Conservation (phyloP, 1,284 basidiomycete genomes). For the Phylloboletellus chloephorus region DNA sequence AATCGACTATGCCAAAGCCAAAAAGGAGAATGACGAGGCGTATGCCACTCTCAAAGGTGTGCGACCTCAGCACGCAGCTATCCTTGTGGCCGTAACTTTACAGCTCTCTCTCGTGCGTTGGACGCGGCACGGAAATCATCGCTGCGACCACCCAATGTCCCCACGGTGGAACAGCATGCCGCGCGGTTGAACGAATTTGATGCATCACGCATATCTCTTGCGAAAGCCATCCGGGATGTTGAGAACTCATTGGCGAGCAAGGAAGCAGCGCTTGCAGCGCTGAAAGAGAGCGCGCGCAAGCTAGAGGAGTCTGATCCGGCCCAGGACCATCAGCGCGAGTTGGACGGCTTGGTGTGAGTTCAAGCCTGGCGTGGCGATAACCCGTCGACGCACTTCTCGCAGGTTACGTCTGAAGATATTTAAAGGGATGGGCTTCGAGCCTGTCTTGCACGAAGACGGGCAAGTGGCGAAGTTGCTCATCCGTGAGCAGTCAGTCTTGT, state of each 20-base stretch:
- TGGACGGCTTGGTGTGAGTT: conserved; percentile 66
- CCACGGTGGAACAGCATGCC: conserved; percentile 59
- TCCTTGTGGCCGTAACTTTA: neutral
- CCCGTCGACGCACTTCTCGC: conserved; percentile 8
- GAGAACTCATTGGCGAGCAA: conserved; percentile 60
- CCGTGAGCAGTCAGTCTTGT: conserved; percentile 39
- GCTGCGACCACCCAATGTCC: conserved; percentile 60
- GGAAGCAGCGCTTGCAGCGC: conserved; percentile 59
- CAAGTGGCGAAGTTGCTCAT: conserved; percentile 57
- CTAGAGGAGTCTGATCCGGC: conserved; percentile 69
- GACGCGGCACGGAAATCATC: conserved; percentile 68
- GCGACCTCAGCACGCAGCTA: conserved; percentile 2
- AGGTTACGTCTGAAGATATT: conserved; percentile 64
- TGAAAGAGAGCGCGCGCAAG: conserved; percentile 56
- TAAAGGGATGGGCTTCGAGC: conserved; percentile 65
- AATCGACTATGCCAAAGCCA: conserved; percentile 46
- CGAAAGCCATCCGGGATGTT: conserved; percentile 68
- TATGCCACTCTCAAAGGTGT: conserved; percentile 57
- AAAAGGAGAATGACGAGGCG: conserved; percentile 60
- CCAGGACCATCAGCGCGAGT: conserved; percentile 56
- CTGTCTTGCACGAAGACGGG: conserved; percentile 50
- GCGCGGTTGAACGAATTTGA: conserved; percentile 62
- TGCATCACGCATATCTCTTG: conserved; percentile 54
- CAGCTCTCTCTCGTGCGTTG: conserved; percentile 59
- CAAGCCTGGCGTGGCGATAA: neutral